Evolutionary conservation across 371 early-diverging fungal species (phyloP), one percentile per base, ranked within the genome.

Genomic region (Rhizopus sp.): DNA sequence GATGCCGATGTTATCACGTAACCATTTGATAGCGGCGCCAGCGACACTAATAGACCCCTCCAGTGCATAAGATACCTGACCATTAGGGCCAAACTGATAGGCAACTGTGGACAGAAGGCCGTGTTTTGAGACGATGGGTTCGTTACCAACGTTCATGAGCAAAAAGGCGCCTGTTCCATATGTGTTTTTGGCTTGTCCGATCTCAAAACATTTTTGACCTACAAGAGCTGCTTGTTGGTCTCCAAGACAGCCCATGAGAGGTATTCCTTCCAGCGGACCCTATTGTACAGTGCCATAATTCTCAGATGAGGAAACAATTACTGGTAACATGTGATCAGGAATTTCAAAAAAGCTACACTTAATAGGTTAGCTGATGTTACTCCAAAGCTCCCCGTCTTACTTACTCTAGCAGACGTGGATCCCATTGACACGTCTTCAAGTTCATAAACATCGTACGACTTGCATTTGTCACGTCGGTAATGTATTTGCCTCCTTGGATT

Each of bases 211-310:
- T 60, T 85, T 84, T 66, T 97, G 98, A 8, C 98, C 98, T 7
- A 98, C 94, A 42, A 96, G 77, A 5, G 98, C 97, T 3, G 97
- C 96, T 68, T 98, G 98, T 69, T 98, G 98, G 76, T 98, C 98
- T 16, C 98, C 98, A 33, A 97, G 72, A 68, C 92, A 90, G 4
- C 94, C 94, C 34, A 89, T 76, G 12, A 95, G 81, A 1, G 93
- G 89, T 1, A 92, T 61, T 29, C 87, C 91, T 66, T 72, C 64
- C 40, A 87, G 73, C 0, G 90, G 80, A 2, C 88, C 88, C 31
- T 64, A 62, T 15, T 62, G 69, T 54, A 95, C 70, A 23, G 74
- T 61, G 6, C 92, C 94, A 70, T 92, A 93, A 4, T 87, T 63
- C 62, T 93, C 90, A 7, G 93, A 73, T 7, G 93, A 93, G 10